Percentiles rank a stretch among this genome's conserved stretches.
phyloP scores from a whole-genome alignment of 352 stramenopile species.

The Halophytophthora batemanensis region DNA sequence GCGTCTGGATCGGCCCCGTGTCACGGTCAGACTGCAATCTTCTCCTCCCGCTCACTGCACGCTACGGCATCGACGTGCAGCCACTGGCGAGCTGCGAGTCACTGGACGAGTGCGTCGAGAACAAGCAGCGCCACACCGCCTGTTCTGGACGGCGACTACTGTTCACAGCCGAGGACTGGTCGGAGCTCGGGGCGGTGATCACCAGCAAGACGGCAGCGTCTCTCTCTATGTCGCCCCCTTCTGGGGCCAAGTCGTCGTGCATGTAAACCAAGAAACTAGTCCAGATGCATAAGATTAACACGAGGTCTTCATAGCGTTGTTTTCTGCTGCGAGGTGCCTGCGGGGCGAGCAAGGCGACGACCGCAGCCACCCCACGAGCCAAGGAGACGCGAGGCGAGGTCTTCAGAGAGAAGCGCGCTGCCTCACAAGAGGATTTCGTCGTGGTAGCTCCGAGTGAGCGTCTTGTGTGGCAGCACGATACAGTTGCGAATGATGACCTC shows the following conservation, averaged over 20 bases:
- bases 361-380: constrained; percentile 18
- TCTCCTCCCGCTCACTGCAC: constrained; percentile 16
- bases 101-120: constrained; percentile 11
- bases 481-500: constrained; percentile 90
- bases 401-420: constrained; percentile 12
- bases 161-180: constrained; percentile 25
- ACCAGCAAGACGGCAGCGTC: no score
- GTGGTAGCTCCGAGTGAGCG: constrained; percentile 85
- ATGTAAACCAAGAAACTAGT: no score
- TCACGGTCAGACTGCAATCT: constrained; percentile 8
- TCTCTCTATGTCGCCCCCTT: no score
- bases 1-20: constrained; percentile 31
- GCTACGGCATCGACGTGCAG: constrained; percentile 32
- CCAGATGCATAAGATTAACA: no score
- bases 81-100: constrained; percentile 18
- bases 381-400: constrained; percentile 17
- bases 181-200: constrained; percentile 13
- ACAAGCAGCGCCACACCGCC: background rate
- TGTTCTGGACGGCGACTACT: constrained; percentile 19
- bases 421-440: constrained; percentile 87
- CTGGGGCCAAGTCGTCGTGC: no score
- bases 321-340: constrained; percentile 17
- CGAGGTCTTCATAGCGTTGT: constrained; percentile 8
- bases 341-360: constrained; percentile 2
- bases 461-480: constrained; percentile 87